Conservation (phyloP, 495 filamentous ascomycete species). For the Ramalina peruviana region DNA sequence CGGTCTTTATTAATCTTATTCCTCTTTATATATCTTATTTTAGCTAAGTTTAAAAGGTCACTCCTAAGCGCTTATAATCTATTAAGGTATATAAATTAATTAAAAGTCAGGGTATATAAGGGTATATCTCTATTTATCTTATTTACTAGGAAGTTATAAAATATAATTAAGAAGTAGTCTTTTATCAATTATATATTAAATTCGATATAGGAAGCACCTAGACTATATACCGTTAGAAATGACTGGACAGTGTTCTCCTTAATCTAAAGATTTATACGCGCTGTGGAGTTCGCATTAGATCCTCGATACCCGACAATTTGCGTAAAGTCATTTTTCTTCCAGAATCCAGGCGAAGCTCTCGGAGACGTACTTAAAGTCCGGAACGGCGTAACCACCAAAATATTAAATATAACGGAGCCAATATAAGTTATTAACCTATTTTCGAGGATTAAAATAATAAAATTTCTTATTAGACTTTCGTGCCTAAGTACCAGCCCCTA, state of each 20-base stretch:
- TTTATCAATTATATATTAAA: conserved; percentile 26
- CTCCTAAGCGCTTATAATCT: conserved; percentile 10
- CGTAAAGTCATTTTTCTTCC: conserved; percentile 1
- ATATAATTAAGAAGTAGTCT: conserved; percentile 24
- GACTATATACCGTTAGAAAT: too few species aligned
- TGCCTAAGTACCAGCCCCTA: conserved; percentile 12
- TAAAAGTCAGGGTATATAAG: conserved; percentile 23
- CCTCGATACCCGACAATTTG: too few species aligned
- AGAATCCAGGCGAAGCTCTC: background rate
- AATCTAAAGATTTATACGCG: background rate
- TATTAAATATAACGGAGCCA: conserved; percentile 20
- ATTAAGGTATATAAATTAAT: conserved; percentile 23
- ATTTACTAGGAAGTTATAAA: conserved; percentile 24
- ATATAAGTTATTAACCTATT: conserved; percentile 14
- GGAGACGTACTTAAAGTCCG: conserved; percentile 1
- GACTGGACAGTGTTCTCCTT: too few species aligned
- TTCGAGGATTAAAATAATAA: conserved; percentile 19
- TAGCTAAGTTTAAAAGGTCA: conserved; percentile 32
- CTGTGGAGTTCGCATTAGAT: conserved; percentile 15
- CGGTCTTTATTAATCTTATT: conserved; percentile 51
- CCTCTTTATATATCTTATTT: conserved; percentile 39
- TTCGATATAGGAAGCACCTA: conserved; percentile 7
- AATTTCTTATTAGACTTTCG: conserved; percentile 21
- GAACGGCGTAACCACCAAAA: conserved; percentile 18
- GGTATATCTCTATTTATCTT: conserved; percentile 24